These are phyloP conservation scores for Fraxinus ornus DNA, from an alignment of 305 asterid species.

Conservation along the genomic window DNA sequence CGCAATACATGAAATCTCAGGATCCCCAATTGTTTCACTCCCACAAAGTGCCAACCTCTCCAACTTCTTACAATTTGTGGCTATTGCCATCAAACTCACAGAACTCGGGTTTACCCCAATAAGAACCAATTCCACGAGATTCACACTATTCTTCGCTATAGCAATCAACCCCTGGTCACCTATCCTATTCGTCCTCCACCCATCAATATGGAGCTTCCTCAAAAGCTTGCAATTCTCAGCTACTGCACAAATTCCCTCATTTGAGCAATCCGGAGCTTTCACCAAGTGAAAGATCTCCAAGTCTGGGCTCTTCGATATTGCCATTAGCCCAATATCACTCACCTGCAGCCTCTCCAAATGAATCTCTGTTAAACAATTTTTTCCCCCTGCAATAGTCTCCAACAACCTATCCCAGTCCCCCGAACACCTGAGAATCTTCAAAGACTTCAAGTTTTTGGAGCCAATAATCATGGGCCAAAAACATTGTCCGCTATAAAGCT, in stretches of 20 bases:
- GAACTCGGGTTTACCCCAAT: conserved; percentile 31
- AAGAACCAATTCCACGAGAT: conserved; percentile 31
- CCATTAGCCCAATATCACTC: conserved; percentile 25
- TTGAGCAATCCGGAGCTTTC: conserved; percentile 25
- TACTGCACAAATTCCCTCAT: conserved; percentile 23
- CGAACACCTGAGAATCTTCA: conserved; percentile 27
- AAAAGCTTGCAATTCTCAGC: conserved; percentile 28
- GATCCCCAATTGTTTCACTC: conserved; percentile 31
- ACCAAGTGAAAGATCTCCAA: conserved; percentile 34
- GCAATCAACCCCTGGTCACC: conserved; percentile 29
- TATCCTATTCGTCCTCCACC: conserved; percentile 36
- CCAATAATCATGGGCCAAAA: conserved; percentile 29
- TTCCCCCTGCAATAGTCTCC: conserved; percentile 18
- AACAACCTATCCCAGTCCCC: conserved; percentile 32
- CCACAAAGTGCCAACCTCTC: conserved; percentile 38
- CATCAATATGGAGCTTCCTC: conserved; percentile 36
- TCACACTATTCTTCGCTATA: conserved; percentile 26
- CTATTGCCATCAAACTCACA: conserved; percentile 23
- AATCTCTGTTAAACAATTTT: conserved; percentile 24
- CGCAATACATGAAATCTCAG: conserved; percentile 27
- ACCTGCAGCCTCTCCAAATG: conserved; percentile 33
- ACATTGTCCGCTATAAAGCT: conserved; percentile 22
- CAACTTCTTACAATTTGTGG: conserved; percentile 26
- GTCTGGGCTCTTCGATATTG: conserved; percentile 19
- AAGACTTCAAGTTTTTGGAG: conserved; percentile 25